phyloP scores from a whole-genome alignment of 2,329 filamentous ascomycete species.

The Fusarium begoniae region DNA sequence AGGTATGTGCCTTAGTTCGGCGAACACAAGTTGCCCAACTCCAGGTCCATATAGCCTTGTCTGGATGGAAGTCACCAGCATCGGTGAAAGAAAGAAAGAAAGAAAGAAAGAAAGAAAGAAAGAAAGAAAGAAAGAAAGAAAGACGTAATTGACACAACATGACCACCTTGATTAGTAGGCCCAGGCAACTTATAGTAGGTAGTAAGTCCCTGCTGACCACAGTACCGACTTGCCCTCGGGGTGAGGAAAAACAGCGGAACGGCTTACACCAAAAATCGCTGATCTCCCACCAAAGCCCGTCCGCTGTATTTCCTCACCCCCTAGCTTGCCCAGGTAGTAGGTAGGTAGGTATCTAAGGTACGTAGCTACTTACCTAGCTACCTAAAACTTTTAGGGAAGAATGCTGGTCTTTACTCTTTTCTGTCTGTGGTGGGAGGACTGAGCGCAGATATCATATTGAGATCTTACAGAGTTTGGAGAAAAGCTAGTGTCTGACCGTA shows the following conservation, averaged over 20 bases:
- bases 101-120: neutral
- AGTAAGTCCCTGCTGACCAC: neutral
- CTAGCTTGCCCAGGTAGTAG: neutral
- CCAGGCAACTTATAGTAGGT: neutral
- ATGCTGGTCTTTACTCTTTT: neutral
- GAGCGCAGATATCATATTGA: conserved; percentile 14
- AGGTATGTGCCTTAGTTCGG: neutral
- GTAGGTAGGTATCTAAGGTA: neutral
- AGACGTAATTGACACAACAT: neutral
- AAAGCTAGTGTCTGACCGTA: neutral
- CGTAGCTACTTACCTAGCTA: neutral
- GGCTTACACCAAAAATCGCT: no score
- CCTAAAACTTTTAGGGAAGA: neutral
- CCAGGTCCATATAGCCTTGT: neutral
- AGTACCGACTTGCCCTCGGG: neutral
- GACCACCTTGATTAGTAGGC: neutral
- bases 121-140: neutral
- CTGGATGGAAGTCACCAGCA: neutral
- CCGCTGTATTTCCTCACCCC: no score
- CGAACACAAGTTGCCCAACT: neutral
- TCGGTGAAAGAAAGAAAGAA: neutral
- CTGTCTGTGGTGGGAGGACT: conserved; percentile 10
- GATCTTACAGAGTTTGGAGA: conserved; percentile 7
- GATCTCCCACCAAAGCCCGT: no score
- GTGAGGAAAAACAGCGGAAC: no score